phyloP scores from a whole-genome alignment of 2,329 filamentous ascomycete species.

The Pseudogymnoascus destructans region DNA sequence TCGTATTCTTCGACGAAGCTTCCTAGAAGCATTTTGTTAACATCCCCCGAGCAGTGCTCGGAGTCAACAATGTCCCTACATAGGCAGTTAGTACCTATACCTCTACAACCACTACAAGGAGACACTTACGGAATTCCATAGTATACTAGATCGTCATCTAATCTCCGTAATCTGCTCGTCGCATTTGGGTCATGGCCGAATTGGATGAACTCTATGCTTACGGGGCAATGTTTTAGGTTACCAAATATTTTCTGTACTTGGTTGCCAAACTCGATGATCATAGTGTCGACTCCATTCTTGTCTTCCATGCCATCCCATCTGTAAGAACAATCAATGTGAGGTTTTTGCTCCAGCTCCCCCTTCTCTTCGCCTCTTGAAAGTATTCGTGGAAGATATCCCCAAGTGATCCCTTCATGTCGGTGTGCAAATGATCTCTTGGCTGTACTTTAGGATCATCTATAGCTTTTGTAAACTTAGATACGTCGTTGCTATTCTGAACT shows the following conservation, averaged over 20 bases:
- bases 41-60: conserved; percentile 19
- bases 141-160: conserved; percentile 17
- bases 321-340: conserved; percentile 17
- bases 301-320: conserved; percentile 14
- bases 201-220: conserved; percentile 25
- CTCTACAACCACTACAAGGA: not conserved
- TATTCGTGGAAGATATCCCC: conserved; percentile 14
- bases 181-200: conserved; percentile 22
- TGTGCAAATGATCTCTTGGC: not conserved
- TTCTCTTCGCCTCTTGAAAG: conserved; percentile 4
- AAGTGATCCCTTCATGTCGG: conserved; percentile 14
- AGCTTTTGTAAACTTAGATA: conserved; percentile 6
- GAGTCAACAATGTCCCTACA: conserved; percentile 23
- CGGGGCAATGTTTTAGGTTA: conserved; percentile 15
- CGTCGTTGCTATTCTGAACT: not conserved
- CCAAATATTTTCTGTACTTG: not conserved
- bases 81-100: not conserved
- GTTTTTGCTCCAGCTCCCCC: conserved; percentile 2
- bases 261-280: conserved; percentile 11
- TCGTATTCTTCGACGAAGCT: conserved; percentile 19
- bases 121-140: conserved; percentile 14
- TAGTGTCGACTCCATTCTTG: conserved; percentile 9
- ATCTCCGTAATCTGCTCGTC: conserved; percentile 14
- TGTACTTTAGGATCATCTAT: conserved; percentile 8
- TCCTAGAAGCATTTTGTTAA: conserved; percentile 26